Base-by-base conservation (phyloP, 2,329 filamentous ascomycete genomes). In the Stemphylium beticola region DNA sequence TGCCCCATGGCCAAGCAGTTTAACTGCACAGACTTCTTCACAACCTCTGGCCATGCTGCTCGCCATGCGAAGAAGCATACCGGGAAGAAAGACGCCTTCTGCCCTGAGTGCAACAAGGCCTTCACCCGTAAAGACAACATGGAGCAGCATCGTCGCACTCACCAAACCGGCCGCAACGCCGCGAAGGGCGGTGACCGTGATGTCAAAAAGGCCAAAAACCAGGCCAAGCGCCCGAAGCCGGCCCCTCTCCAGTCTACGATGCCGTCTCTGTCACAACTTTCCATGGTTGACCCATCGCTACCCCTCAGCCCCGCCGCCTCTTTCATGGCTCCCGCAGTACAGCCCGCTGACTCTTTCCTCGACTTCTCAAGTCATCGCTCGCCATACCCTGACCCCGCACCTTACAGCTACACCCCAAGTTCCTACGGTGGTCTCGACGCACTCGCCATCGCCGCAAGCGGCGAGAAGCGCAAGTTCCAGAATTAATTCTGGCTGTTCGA, bases 41-140 rank as follows among this genome's bases (percentile, higher is more conserved):
- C 90, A 54, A 93, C 90, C 2, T 93, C 90, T 0, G 90, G 90
- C 38, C 90, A 93, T 67, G 89, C 91, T n/a, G 91, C 90, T 38
- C 87, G 90, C 36, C 90, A 93, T 73, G 90, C 89, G 55, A 92
- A 92, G 75, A 92, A 92, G 68, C 90, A 93, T 78, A 91, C 88
- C 1, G 88, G 88, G 43, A 89, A 91, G 76, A 93, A 93, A 78
- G 87, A 87, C 12, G 88, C 91, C 18, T 84, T 86, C 29, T 90
- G 83, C 67, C 78, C 82, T 0, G 88, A 88, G 55, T 93, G 90
- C 79, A 84, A 85, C 74, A 92, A 92, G 78, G 90, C 89, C 68
- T 93, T 93, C 66, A 92, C 89, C 10, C 87, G 90, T 60, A 87
- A 88, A 65, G 90, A 93, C 80, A 93, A 93, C 79, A 93, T 93